phyloP scores from a whole-genome alignment of 176 grass and related monocot species.

The Typha latifolia region DNA sequence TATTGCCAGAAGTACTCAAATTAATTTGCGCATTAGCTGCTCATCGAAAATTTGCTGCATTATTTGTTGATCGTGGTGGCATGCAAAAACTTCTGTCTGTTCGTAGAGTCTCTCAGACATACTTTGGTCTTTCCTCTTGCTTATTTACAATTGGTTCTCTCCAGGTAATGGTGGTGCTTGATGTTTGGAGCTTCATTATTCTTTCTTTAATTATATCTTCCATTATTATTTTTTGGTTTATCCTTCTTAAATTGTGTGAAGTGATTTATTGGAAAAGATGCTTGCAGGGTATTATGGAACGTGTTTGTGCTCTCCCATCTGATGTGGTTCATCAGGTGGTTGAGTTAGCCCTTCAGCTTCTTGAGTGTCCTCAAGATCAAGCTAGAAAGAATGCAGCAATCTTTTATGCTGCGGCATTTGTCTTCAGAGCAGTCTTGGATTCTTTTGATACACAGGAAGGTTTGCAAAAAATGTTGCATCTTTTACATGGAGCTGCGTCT shows the following conservation, averaged over 20 bases:
- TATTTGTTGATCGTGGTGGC: conserved; percentile 94
- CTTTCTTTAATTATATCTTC: background rate
- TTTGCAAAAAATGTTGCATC: conserved; percentile 74
- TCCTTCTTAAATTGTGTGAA: background rate
- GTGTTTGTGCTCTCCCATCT: conserved; percentile 68
- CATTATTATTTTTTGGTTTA: background rate
- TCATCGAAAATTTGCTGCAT: conserved; percentile 80
- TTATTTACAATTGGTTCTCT: conserved; percentile 97
- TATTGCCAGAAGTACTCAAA: conserved; percentile 76
- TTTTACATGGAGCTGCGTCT: conserved; percentile 64
- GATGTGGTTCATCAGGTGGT: conserved; percentile 68
- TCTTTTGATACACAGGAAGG: conserved; percentile 77
- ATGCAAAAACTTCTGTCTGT: conserved; percentile 93
- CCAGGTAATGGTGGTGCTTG: conserved; percentile 41
- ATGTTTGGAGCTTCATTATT: background rate
- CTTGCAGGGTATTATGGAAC: conserved; percentile 90
- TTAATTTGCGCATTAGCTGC: conserved; percentile 84
- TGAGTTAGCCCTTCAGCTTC: conserved; percentile 80
- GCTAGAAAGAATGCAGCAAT: conserved; percentile 85
- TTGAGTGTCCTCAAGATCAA: conserved; percentile 72
- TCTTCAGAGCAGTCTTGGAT: conserved; percentile 93
- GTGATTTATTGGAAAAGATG: conserved; percentile 7
- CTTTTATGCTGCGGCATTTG: conserved; percentile 91
- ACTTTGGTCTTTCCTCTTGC: conserved; percentile 70
- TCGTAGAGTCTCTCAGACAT: conserved; percentile 55